Percentiles rank a stretch among this genome's conserved stretches.
phyloP scores from a whole-genome alignment of 129 eudicot species.

The Artemisia argyi region DNA sequence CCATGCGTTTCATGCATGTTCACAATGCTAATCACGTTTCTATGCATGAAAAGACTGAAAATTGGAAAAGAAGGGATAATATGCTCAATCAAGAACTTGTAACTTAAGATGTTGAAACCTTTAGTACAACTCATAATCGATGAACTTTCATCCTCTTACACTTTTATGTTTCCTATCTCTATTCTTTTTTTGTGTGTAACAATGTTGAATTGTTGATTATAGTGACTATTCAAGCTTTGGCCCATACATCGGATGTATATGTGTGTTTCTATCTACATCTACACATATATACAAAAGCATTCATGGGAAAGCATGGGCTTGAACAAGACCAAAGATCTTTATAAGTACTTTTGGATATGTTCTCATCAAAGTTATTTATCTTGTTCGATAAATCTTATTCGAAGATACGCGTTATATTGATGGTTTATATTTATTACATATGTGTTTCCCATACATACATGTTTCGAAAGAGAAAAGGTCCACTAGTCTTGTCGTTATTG shows the following conservation, averaged over 20 bases:
- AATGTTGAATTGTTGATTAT: neutral
- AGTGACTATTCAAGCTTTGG: too few relatives aligned
- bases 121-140: too few relatives aligned
- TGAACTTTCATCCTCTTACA: too few relatives aligned
- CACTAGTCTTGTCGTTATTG: neutral
- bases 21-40: too few relatives aligned
- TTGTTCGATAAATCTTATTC: slow-evolving; percentile 14
- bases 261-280: neutral
- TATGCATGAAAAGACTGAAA: too few relatives aligned
- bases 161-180: too few relatives aligned
- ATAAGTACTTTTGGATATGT: slow-evolving; percentile 11
- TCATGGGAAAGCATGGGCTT: slow-evolving; percentile 28
- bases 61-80: too few relatives aligned
- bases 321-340: neutral
- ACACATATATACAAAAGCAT: slow-evolving; percentile 4
- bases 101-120: too few relatives aligned
- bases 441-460: slow-evolving; percentile 16
- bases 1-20: too few relatives aligned
- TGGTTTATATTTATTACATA: slow-evolving; percentile 16
- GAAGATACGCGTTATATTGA: slow-evolving; percentile 6
- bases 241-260: neutral
- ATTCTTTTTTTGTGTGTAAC: neutral
- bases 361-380: slow-evolving; percentile 7
- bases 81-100: too few relatives aligned
- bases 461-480: neutral